Conservation (phyloP, 345 rosid genomes). For the Eucalyptus microcorys region DNA sequence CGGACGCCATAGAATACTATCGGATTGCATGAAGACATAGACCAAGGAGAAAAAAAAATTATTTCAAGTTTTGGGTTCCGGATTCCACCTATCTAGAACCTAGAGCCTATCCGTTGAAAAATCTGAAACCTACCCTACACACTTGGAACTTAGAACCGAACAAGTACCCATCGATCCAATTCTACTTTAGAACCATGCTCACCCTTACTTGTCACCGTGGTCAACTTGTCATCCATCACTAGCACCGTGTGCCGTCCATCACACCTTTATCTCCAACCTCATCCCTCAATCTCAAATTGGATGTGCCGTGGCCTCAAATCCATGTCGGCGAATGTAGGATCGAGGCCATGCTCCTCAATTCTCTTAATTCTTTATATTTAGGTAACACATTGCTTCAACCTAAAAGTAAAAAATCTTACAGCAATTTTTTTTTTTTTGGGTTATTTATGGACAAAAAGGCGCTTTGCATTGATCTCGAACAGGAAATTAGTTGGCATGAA, state of each 20-base stretch:
- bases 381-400: background rate
- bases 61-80: rapidly evolving
- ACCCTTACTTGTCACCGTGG: background rate
- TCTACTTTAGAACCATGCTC: rapidly evolving
- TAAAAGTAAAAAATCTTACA: background rate
- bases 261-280: background rate
- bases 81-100: too few species aligned
- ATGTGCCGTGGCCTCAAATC: background rate
- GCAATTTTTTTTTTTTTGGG: too few species aligned
- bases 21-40: too few species aligned
- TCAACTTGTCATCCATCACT: background rate
- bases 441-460: background rate
- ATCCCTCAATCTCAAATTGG: background rate
- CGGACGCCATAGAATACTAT: too few species aligned
- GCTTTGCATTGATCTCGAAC: background rate
- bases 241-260: background rate
- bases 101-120: rapidly evolving
- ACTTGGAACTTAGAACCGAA: rapidly evolving
- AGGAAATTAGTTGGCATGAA: background rate
- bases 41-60: too few species aligned
- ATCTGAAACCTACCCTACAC: too few species aligned
- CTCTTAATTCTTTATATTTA: background rate
- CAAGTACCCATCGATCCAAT: rapidly evolving
- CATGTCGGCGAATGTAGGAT: rapidly evolving
- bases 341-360: background rate